phyloP scores from a whole-genome alignment of 495 filamentous ascomycete genomes.

The Xylaria grammica region DNA sequence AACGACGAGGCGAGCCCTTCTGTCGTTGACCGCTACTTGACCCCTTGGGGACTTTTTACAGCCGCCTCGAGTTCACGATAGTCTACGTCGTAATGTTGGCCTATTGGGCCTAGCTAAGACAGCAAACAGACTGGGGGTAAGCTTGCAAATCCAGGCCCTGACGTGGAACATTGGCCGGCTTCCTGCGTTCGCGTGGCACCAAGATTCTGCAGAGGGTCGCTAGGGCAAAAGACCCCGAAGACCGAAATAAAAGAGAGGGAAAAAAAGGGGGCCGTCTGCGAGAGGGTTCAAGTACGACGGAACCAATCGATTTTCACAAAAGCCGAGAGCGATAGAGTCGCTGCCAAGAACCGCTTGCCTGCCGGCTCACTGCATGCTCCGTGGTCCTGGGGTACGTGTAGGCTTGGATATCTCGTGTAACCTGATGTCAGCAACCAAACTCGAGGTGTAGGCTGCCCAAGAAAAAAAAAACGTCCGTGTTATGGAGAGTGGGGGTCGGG shows the following conservation, averaged over 20 bases:
- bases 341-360: neutral
- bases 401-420: neutral
- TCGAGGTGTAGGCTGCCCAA: neutral
- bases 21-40: constrained; percentile 18
- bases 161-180: constrained; percentile 11
- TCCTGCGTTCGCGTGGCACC: constrained; percentile 13
- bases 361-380: constrained; percentile 14
- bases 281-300: neutral
- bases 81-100: neutral
- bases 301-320: constrained; percentile 12
- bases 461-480: neutral
- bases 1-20: neutral
- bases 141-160: neutral
- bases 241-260: neutral
- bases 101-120: neutral
- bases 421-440: neutral
- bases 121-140: constrained; percentile 8
- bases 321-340: neutral
- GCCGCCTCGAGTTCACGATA: neutral
- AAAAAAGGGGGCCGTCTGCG: neutral
- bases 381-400: constrained; percentile 5
- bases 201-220: constrained; percentile 2
- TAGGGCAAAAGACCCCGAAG: neutral
- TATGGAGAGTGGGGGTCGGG: too few species aligned
- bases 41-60: neutral